phyloP scores from a whole-genome alignment of 805 yeast genomes.

The Candida ulmi region DNA sequence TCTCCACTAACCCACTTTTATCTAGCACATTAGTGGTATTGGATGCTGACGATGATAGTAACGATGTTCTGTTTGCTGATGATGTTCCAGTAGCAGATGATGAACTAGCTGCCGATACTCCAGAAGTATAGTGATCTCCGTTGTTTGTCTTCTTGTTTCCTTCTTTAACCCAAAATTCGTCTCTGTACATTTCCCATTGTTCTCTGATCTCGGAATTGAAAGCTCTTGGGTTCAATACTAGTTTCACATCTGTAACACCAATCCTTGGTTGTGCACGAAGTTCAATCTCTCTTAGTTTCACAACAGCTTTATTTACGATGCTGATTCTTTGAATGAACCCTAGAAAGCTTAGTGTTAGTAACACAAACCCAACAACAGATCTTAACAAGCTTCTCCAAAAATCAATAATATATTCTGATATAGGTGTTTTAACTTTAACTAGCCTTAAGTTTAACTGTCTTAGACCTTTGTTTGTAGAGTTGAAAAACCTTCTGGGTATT shows the following conservation, averaged over 20 bases:
- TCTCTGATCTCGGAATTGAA: conserved; percentile 82
- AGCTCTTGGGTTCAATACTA: conserved; percentile 74
- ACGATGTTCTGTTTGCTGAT: background rate
- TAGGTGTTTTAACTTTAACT: conserved; percentile 50
- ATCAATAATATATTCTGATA: conserved; percentile 32
- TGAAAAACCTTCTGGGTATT: conserved; percentile 70
- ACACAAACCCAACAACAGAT: conserved; percentile 14
- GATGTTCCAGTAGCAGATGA: too few species aligned
- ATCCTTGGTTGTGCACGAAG: conserved; percentile 48
- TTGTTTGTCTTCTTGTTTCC: conserved; percentile 50
- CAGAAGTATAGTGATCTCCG: background rate
- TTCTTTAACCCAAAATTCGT: conserved; percentile 90
- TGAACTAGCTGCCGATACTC: too few species aligned
- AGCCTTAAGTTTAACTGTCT: conserved; percentile 76
- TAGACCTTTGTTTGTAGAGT: conserved; percentile 84
- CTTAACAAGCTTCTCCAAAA: conserved; percentile 25
- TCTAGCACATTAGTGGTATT: conserved; percentile 15
- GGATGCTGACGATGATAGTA: conserved; percentile 1
- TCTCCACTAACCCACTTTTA: conserved; percentile 27
- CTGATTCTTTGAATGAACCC: conserved; percentile 10
- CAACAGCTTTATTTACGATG: conserved; percentile 7
- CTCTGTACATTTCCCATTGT: conserved; percentile 91
- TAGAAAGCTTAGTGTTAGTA: conserved; percentile 1
- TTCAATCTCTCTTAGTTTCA: conserved; percentile 16
- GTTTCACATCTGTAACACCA: conserved; percentile 77